phyloP scores from a whole-genome alignment of 805 yeast genomes.

The Lipomyces japonicus region DNA sequence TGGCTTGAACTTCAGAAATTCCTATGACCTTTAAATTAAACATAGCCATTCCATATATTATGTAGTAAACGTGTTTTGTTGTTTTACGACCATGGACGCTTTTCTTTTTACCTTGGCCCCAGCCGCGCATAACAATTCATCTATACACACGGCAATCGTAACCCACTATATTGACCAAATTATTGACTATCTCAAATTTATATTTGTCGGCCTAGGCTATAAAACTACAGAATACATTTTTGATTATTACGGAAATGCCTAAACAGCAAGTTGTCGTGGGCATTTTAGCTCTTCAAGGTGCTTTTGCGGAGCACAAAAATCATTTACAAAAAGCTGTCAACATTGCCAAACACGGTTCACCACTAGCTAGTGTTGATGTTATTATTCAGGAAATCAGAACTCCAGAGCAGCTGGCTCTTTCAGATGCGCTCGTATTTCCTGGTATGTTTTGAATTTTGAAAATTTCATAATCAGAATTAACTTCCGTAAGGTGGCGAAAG shows the following conservation, averaged over 20 bases:
- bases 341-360: slow-evolving; percentile 26
- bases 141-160: too few relatives aligned
- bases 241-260: slow-evolving; percentile 3
- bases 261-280: slow-evolving; percentile 45
- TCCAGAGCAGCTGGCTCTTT: slow-evolving; percentile 45
- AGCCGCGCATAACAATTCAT: too few relatives aligned
- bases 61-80: too few relatives aligned
- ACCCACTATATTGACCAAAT: too few relatives aligned
- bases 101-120: too few relatives aligned
- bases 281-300: slow-evolving; percentile 76
- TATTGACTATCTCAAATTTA: too few relatives aligned
- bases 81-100: too few relatives aligned
- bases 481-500: slow-evolving; percentile 52
- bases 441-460: slow-evolving; percentile 47
- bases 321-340: slow-evolving; percentile 43
- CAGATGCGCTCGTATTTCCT: slow-evolving; percentile 65
- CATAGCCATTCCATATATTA: too few relatives aligned
- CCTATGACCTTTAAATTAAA: too few relatives aligned
- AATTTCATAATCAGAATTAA: slow-evolving; percentile 35
- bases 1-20: too few relatives aligned
- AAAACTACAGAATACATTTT: too few relatives aligned
- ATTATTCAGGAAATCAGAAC: slow-evolving; percentile 51
- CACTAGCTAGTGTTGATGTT: slow-evolving; percentile 28
- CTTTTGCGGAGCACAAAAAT: slow-evolving; percentile 63
- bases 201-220: too few relatives aligned